A percentile compares a stretch with the other conserved stretches of the same genome.
Conservation (phyloP, 192 early-diverging fungal species). For the Spizellomyces sp. region DNA sequence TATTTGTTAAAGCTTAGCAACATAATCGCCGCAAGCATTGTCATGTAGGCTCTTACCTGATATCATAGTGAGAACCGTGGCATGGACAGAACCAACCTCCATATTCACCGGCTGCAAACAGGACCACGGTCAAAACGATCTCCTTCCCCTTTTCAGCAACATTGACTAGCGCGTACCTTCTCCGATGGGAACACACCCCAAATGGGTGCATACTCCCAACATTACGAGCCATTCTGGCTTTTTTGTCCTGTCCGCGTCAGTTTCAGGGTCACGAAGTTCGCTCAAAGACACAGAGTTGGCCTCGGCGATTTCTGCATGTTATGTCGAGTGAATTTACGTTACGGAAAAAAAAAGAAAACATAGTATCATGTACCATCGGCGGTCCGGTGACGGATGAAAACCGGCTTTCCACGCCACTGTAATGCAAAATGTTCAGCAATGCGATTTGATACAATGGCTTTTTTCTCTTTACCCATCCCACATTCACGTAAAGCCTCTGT, state of each 20-base stretch:
- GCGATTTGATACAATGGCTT: background rate
- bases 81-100: slow-evolving; percentile 99
- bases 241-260: slow-evolving; percentile 85
- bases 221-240: slow-evolving; percentile 97
- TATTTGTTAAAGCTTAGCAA: background rate
- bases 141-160: background rate
- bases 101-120: slow-evolving; percentile 80
- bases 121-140: background rate
- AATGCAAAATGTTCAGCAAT: slow-evolving; percentile 2
- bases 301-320: slow-evolving; percentile 79
- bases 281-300: slow-evolving; percentile 79
- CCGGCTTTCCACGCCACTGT: slow-evolving; percentile 97
- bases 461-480: background rate
- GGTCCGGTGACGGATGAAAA: slow-evolving; percentile 97
- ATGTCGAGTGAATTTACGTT: background rate
- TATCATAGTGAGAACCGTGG: slow-evolving; percentile 99
- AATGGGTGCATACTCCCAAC: slow-evolving; percentile 84
- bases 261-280: slow-evolving; percentile 88
- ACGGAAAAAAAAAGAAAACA: background rate
- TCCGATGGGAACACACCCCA: slow-evolving; percentile 97
- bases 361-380: slow-evolving; percentile 50
- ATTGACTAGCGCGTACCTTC: slow-evolving; percentile 53
- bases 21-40: background rate
- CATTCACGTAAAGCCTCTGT: too few species aligned
- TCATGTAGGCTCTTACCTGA: slow-evolving; percentile 47